Evolutionary conservation across 2,329 filamentous ascomycete species (phyloP).

Genomic region (Samsoniella hepiali): DNA sequence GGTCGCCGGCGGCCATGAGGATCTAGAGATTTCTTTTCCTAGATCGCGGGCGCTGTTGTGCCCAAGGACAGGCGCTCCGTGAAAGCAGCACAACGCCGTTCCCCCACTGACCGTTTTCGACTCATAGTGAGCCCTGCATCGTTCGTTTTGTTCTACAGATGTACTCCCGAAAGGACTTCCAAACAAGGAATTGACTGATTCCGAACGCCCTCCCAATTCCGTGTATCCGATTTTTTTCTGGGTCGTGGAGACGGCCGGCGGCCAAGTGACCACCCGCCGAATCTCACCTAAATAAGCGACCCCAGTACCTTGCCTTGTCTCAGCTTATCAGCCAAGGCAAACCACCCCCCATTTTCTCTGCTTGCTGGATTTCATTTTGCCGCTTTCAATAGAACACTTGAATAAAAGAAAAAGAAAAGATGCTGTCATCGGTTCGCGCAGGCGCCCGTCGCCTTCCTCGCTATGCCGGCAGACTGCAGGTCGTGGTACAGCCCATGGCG

Average conservation of each 20-base stretch:
- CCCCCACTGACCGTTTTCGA: background rate
- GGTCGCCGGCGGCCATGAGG: background rate
- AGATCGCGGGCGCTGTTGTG: background rate
- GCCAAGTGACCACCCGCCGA: background rate
- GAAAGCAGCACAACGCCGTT: no score
- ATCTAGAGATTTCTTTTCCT: background rate
- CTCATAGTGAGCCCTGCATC: slow-evolving; percentile 4
- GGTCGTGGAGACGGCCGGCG: slow-evolving; percentile 13
- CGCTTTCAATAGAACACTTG: background rate
- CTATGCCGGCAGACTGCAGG: background rate
- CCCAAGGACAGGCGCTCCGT: background rate
- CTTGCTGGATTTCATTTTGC: background rate
- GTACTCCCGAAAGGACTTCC: no score
- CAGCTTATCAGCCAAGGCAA: background rate
- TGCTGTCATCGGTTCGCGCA: slow-evolving; percentile 15
- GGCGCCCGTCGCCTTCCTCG: slow-evolving; percentile 11
- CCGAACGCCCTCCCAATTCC: slow-evolving; percentile 5
- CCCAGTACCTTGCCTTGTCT: background rate
- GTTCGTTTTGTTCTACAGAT: no score
- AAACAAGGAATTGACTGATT: background rate
- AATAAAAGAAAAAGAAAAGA: background rate
- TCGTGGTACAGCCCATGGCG: slow-evolving; percentile 2
- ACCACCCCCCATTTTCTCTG: background rate
- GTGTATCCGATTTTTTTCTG: background rate
- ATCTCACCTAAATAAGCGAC: slow-evolving; percentile 11